Base-by-base conservation (phyloP, 1,284 basidiomycete species). In the Trichosporon sp. region DNA sequence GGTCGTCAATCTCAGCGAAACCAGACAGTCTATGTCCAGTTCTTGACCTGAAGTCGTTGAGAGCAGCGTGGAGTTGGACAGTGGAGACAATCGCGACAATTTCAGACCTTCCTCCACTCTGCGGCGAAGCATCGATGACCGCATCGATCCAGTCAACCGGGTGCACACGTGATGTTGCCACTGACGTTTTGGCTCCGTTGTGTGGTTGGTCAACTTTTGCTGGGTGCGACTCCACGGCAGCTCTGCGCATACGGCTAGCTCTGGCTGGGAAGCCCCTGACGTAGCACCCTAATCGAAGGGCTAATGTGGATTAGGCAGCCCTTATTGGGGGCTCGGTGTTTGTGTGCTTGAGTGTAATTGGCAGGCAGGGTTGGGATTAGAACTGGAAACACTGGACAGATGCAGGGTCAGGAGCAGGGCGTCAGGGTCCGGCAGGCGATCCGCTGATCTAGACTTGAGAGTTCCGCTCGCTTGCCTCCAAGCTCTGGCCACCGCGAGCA, bases 361-460 rank as follows among this genome's bases (percentile, higher is more conserved):
- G 51, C 19, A 3, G 51, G 26, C 8, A 11, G 19, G 51, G 6
- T 37, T 37, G 8, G 19, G 38, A 54, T 21, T 54, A 26, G 6
- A 54, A 54, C 51, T 54, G 51, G 51, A 54, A 54, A 54, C 51
- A 10, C 19, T 21, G 16, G 14, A 35, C 21, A 35, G 4, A 16
- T 21, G 26, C 31, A 61, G 32, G 56, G 56, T 14, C 32, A 31
- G 56, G 11, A 4, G 10, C 56, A 61, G 56, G 56, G 56, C 31
- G 26, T 12, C 56, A 35, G 59, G 59, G 59, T 35, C 59, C 59
- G 31, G 59, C 59, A 35, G 59, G 59, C 59, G 59, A 63, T 63
- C 59, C 59, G 59, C 59, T 63, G 59, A 63, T 63, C 59, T 35
- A 63, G 59, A 63, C 59, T 35, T 37, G 59, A 32, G 59, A 31